Base-by-base conservation (phyloP, 1,284 basidiomycete species). In the Marasmius oreades region DNA sequence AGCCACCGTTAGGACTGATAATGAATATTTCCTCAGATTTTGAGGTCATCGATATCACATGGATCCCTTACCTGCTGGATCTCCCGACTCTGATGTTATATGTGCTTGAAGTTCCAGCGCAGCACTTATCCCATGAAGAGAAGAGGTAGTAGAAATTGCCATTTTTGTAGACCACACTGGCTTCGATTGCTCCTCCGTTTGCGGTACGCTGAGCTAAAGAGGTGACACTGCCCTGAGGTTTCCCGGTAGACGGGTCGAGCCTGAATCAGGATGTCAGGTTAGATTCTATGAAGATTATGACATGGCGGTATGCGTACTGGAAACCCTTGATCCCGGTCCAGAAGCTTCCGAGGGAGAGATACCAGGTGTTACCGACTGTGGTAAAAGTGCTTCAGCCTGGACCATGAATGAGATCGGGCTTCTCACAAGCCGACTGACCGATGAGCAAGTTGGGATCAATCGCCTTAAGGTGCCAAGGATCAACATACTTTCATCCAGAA, bases 21-120 rank as follows among this genome's bases (percentile, higher is more conserved):
- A 52, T 4, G 10, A 50, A 46, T 45, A 54, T 4, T n/a, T 28
- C 14, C 2, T 31, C 28, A 31, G 28, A 10, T 31, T 31, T 31
- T 26, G n/a, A n/a, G n/a, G n/a, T n/a, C n/a, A n/a, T n/a, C n/a
- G n/a, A n/a, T n/a, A n/a, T n/a, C n/a, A n/a, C 22, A 37, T 28
- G 23, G 18, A 43, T 24, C 47, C 33, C 66, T 26, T 59, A 79
- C 78, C 66, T 75, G 14, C 72, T 66, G 5, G 79, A 75, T 28
- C 82, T 74, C 11, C 78, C 78, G 28, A 85, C 82, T 12, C 81
- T 76, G 55, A 83, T 82, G 61, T 83, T 84, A 62, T 84, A 84
- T 0, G 81, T 84, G 65, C 79, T 79, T 10, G 66, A 70, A 12
- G 73, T 76, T 3, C 82, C 81, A 24, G 65, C 44, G 68, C 83